These are phyloP conservation scores for Mitragyna speciosa DNA, from an alignment of 257 asterid genomes.

Conservation along the genomic window DNA sequence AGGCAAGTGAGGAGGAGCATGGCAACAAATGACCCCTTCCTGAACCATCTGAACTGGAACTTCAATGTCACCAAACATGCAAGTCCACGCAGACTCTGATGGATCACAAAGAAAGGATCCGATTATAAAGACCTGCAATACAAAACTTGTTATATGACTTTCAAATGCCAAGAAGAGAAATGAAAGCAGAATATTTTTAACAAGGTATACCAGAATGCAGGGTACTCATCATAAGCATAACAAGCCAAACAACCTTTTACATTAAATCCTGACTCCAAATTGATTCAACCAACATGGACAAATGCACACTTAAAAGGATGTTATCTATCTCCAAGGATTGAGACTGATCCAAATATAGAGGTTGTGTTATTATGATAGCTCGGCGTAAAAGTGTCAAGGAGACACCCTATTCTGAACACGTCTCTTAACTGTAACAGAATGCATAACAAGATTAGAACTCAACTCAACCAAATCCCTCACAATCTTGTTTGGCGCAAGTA, in stretches of 20 bases:
- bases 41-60: slow-evolving; percentile 79
- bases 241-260: not conserved
- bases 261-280: not conserved
- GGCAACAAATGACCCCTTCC: slow-evolving; percentile 80
- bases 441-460: not conserved
- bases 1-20: slow-evolving; percentile 67
- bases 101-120: slow-evolving; percentile 83
- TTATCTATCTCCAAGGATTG: not conserved
- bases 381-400: not conserved
- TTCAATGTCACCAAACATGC: slow-evolving; percentile 93
- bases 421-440: not conserved
- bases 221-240: slow-evolving; percentile 3
- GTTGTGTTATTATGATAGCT: not conserved
- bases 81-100: slow-evolving; percentile 67
- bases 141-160: slow-evolving; percentile 15
- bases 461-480: not conserved
- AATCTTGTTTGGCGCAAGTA: not conserved
- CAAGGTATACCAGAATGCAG: not conserved
- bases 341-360: too few relatives aligned
- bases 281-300: not conserved
- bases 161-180: slow-evolving; percentile 19
- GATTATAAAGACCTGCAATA: slow-evolving; percentile 68
- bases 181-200: not conserved
- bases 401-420: slow-evolving; percentile 1
- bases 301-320: not conserved